Conservation (phyloP, 306 rosid genomes). For the Pterocarpus macrocarpus region DNA sequence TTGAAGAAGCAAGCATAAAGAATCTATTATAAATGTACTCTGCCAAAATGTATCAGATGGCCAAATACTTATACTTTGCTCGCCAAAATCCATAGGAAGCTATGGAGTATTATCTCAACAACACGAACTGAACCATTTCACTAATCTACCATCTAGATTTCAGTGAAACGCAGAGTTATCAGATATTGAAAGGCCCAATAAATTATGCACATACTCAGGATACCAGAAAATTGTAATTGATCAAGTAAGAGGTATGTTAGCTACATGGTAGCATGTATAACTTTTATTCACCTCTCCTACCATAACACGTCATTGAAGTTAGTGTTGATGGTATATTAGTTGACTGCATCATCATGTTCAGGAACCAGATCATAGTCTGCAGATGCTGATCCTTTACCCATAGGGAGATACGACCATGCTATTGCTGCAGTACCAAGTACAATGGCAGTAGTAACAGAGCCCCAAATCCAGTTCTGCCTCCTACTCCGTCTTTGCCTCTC, state of each 20-base stretch:
- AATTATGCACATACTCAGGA: slow-evolving; percentile 55
- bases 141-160: slow-evolving; percentile 44
- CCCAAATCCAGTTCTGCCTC: slow-evolving; percentile 95
- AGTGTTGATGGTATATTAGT: slow-evolving; percentile 49
- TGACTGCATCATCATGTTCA: slow-evolving; percentile 54
- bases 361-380: slow-evolving; percentile 45
- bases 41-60: slow-evolving; percentile 19
- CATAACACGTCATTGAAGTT: slow-evolving; percentile 37
- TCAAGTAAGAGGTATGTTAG: slow-evolving; percentile 44
- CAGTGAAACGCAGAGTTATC: slow-evolving; percentile 45
- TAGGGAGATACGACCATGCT: slow-evolving; percentile 81
- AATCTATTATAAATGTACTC: slow-evolving; percentile 12
- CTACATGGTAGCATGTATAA: slow-evolving; percentile 55
- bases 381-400: slow-evolving; percentile 55
- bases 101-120: slow-evolving; percentile 44
- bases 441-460: slow-evolving; percentile 72
- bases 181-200: slow-evolving; percentile 24
- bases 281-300: slow-evolving; percentile 62
- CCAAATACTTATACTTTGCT: slow-evolving; percentile 25
- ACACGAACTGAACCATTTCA: slow-evolving; percentile 37
- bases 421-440: slow-evolving; percentile 74
- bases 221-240: slow-evolving; percentile 50
- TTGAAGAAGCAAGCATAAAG: slow-evolving; percentile 44
- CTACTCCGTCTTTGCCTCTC: slow-evolving; percentile 73
- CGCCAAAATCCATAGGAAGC: slow-evolving; percentile 35